Evolutionary conservation across 2,329 filamentous ascomycete species (phyloP).

Genomic region (Xylaria sp.): DNA sequence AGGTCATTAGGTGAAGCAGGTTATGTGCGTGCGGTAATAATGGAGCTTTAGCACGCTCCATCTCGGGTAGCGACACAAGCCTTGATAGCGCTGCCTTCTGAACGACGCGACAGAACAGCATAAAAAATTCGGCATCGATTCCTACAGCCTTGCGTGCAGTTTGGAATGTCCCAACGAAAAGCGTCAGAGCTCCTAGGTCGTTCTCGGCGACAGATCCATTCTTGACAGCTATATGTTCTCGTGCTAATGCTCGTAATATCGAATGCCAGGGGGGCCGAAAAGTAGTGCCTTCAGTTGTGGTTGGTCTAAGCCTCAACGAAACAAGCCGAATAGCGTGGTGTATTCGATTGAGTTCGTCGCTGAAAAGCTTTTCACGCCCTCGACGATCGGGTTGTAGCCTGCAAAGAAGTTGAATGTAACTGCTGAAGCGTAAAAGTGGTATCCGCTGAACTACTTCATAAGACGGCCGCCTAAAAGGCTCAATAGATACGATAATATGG

Average conservation of each 20-base stretch:
- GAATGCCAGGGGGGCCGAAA: constrained; percentile 51
- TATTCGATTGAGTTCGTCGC: constrained; percentile 34
- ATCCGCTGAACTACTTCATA: constrained; percentile 37
- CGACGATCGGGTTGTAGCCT: constrained; percentile 44
- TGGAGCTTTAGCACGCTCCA: not conserved
- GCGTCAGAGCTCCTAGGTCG: constrained; percentile 39
- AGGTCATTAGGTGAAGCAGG: constrained; percentile 16
- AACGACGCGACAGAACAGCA: constrained; percentile 44
- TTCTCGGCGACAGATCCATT: constrained; percentile 33
- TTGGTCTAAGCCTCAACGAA: constrained; percentile 35
- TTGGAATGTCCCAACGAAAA: constrained; percentile 42
- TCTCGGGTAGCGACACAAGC: constrained; percentile 19
- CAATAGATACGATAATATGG: constrained; percentile 29
- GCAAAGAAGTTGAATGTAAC: constrained; percentile 59
- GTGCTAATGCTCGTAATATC: constrained; percentile 48
- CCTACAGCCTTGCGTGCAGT: constrained; percentile 39
- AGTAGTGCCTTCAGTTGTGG: constrained; percentile 36
- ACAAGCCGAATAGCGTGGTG: constrained; percentile 46
- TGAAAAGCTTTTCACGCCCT: constrained; percentile 28
- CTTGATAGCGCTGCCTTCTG: constrained; percentile 39
- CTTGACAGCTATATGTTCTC: constrained; percentile 40
- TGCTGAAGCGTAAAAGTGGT: constrained; percentile 49
- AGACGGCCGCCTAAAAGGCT: constrained; percentile 26
- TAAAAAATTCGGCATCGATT: constrained; percentile 45
- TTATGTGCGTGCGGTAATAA: constrained; percentile 21